These are phyloP conservation scores for Blastobotrys buckinghamii DNA, from an alignment of 1,139 yeast species.

Conservation along the genomic window DNA sequence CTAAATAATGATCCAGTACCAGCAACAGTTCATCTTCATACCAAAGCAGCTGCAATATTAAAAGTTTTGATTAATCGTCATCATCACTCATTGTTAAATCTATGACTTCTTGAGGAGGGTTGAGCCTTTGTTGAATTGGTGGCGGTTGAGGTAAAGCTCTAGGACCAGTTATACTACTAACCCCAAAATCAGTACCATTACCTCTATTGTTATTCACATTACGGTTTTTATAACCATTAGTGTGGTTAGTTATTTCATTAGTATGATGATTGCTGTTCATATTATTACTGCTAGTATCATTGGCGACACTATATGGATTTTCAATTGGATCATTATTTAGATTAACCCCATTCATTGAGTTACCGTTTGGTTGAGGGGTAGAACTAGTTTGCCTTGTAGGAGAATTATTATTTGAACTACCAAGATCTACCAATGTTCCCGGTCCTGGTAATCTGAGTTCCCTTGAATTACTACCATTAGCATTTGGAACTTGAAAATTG, in stretches of 20 bases:
- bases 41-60: too few relatives aligned
- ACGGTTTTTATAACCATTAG: too few relatives aligned
- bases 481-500: background rate
- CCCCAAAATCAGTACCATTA: too few relatives aligned
- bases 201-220: too few relatives aligned
- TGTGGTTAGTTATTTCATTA: background rate
- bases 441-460: background rate
- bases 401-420: background rate
- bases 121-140: background rate
- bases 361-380: too few relatives aligned
- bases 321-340: too few relatives aligned
- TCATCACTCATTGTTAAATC: constrained; percentile 24
- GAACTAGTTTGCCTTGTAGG: too few relatives aligned
- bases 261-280: background rate
- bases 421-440: background rate
- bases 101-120: constrained; percentile 17
- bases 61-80: constrained; percentile 19
- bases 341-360: too few relatives aligned
- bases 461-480: background rate
- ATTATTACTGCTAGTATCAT: background rate
- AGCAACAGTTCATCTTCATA: too few relatives aligned
- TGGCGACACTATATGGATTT: too few relatives aligned
- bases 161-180: background rate
- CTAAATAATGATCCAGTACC: too few relatives aligned
- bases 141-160: background rate